These are phyloP conservation scores for Megacollybia marginata DNA, from an alignment of 768 basidiomycete species.

Conservation along the genomic window DNA sequence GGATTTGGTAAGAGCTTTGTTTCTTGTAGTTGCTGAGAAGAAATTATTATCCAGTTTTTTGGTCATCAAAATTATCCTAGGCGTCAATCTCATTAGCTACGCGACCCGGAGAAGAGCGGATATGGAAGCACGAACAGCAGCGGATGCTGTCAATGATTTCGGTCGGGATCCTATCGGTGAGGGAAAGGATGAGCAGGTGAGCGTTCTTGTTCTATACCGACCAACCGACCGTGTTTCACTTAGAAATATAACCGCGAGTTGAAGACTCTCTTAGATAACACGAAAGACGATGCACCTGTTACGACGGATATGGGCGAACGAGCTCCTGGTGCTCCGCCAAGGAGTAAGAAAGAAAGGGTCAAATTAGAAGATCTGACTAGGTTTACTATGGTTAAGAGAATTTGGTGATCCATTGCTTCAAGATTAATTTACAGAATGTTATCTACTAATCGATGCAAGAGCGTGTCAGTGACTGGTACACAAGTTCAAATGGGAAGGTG, in stretches of 20 bases:
- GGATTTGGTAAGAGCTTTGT: constrained; percentile 70
- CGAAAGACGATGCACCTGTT: constrained; percentile 57
- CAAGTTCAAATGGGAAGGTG: too few relatives aligned
- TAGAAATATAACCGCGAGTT: constrained; percentile 81
- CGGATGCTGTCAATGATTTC: constrained; percentile 78
- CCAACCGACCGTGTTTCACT: background rate
- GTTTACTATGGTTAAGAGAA: constrained; percentile 95
- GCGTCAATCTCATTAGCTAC: constrained; percentile 80
- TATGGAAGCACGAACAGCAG: constrained; percentile 69
- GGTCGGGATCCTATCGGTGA: constrained; percentile 91
- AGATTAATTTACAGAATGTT: too few relatives aligned
- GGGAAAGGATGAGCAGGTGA: constrained; percentile 75
- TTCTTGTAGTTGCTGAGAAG: constrained; percentile 5
- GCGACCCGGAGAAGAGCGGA: constrained; percentile 67
- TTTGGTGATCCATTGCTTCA: constrained; percentile 38
- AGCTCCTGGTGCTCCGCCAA: constrained; percentile 17
- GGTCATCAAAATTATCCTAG: constrained; percentile 87
- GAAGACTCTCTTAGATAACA: constrained; percentile 61
- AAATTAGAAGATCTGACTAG: constrained; percentile 84
- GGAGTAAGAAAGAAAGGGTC: constrained; percentile 51
- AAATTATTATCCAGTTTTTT: constrained; percentile 51
- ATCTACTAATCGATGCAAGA: too few relatives aligned
- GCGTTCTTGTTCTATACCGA: constrained; percentile 12
- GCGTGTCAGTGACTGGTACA: too few relatives aligned
- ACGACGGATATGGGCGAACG: constrained; percentile 69